These are phyloP conservation scores for Cryptomeria japonica DNA, from an alignment of 75 land plant genomes.

Conservation along the genomic window DNA sequence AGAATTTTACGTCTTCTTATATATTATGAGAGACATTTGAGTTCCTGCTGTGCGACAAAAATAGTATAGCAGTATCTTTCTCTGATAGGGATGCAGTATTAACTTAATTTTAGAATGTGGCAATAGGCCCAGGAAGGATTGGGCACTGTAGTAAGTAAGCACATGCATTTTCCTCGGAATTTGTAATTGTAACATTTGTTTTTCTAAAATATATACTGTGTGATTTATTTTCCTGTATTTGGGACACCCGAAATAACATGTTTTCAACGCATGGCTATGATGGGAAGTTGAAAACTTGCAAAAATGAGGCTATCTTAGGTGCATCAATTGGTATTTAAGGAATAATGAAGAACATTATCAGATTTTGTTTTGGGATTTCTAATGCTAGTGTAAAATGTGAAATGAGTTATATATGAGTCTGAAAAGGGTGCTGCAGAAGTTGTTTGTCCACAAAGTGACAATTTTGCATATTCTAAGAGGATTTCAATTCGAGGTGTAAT, in stretches of 20 bases:
- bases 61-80: neutral
- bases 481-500: neutral
- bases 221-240: neutral
- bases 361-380: neutral
- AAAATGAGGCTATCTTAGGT: no score
- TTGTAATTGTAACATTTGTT: neutral
- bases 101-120: neutral
- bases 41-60: neutral
- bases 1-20: neutral
- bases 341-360: neutral
- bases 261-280: neutral
- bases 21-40: neutral
- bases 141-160: neutral
- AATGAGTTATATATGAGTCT: neutral
- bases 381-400: neutral
- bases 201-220: neutral
- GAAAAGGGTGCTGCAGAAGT: neutral
- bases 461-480: neutral
- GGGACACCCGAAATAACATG: neutral
- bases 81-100: neutral
- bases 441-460: neutral
- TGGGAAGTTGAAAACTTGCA: neutral
- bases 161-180: neutral
- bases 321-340: no score
- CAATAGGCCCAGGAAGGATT: neutral